Base-by-base conservation (phyloP, 2,329 filamentous ascomycete genomes). In the Aspergillus awamori region DNA sequence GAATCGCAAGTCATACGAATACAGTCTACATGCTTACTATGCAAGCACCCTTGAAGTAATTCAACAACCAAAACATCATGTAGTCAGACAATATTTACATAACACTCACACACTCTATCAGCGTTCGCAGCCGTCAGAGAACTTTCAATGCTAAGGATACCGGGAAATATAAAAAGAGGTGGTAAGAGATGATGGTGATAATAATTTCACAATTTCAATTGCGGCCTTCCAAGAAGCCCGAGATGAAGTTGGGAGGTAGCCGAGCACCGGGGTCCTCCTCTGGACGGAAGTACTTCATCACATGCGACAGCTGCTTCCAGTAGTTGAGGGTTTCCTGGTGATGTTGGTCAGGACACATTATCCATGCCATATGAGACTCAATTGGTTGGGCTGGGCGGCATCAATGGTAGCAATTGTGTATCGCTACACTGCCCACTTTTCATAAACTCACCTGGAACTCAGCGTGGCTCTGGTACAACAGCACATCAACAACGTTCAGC, bases 271-370 rank as follows among this genome's bases (percentile, higher is more conserved):
- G 90, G 77, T 87, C 92, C 83, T 87, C 92, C 79, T 98, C 93
- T 71, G 88, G 85, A 76, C 93, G 88, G 85, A 98, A 99, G 81
- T 97, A 99, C 72, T 95, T 93, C 86, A 99, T 92, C 70, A 99
- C 86, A 78, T 99, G 95, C 66, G 91, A 91, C 64, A 93, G 85
- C 81, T 99, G 95, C 81, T 97, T 97, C 95, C 95, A 99, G 85
- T 91, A 99, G 83, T 99, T 99, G 84, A 99, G 87, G 57, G 91
- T 99, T 85, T 99, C 95, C 93, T 97, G 6, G 2, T 43, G 8
- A 4, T 5, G 15, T 8, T 20, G 17, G 28, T 65, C 30, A 65
- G 62, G 20, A 49, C 52, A 11, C 30, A 20, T n/a, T 36, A 13
- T 33, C 33, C 11, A 36, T 13, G 5, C 33, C 33, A 13, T 33